Evolutionary conservation across 176 grass and related monocot species (phyloP).

Genomic region (Oryza punctata): DNA sequence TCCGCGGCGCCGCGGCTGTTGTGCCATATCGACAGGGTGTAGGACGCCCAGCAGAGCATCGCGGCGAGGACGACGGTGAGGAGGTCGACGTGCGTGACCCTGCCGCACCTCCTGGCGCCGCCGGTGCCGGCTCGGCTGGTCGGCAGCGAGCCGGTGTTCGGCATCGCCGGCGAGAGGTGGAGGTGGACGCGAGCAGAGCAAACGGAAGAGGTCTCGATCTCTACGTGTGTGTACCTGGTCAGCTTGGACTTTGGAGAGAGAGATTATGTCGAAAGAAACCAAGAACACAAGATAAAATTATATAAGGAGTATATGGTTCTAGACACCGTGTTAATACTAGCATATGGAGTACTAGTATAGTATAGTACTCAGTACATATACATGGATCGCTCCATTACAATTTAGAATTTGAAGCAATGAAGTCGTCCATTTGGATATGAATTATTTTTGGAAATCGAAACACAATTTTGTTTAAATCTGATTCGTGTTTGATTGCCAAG

Average conservation of each 20-base stretch:
- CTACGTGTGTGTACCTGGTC: not conserved
- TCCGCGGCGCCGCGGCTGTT: conserved; percentile 43
- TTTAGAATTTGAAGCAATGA: not conserved
- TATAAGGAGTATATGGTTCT: no score
- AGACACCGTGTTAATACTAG: not conserved
- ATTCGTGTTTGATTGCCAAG: no score
- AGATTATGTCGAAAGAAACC: conserved; percentile 1
- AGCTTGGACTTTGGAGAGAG: not conserved
- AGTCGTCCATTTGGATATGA: not conserved
- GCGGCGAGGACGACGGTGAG: conserved; percentile 37
- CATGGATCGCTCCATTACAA: not conserved
- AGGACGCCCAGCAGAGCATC: conserved; percentile 65
- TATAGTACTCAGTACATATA: not conserved
- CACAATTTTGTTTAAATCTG: no score
- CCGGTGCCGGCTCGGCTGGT: no score
- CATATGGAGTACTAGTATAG: no score
- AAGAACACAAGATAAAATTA: not conserved
- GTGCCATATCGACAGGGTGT: conserved; percentile 76
- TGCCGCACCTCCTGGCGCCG: conserved; percentile 23
- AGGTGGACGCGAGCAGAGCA: conserved; percentile 11
- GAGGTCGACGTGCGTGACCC: conserved; percentile 43
- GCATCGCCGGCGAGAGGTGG: conserved; percentile 41
- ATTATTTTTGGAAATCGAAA: not conserved
- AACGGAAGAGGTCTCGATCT: not conserved
- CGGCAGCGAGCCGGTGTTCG: no score